Evolutionary conservation across 1,139 yeast genomes (phyloP).

Genomic region (Yamadazyma atlantica): DNA sequence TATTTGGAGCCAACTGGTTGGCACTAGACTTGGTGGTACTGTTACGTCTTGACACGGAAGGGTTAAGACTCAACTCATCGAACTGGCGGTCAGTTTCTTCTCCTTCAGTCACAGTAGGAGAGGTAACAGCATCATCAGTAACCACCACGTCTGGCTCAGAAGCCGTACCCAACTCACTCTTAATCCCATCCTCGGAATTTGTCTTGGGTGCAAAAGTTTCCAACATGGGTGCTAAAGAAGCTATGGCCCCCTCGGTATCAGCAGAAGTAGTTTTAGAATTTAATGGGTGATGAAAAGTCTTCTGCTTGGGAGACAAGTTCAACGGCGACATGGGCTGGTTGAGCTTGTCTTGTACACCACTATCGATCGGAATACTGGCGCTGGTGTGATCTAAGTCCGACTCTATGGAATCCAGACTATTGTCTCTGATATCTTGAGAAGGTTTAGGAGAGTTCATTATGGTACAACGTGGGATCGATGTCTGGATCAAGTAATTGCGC

Average conservation of each 20-base stretch:
- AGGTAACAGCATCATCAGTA: too few relatives aligned
- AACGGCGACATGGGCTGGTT: constrained; percentile 37
- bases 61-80: constrained; percentile 2
- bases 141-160: not conserved
- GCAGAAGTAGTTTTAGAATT: constrained; percentile 16
- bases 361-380: constrained; percentile 9
- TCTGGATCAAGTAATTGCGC: not conserved
- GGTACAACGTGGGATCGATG: too few relatives aligned
- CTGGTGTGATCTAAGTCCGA: not conserved
- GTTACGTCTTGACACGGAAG: too few relatives aligned
- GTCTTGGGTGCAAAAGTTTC: constrained; percentile 73
- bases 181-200: constrained; percentile 47
- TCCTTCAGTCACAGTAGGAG: constrained; percentile 1
- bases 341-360: constrained; percentile 14
- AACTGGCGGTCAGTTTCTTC: not conserved
- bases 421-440: not conserved
- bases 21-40: too few relatives aligned
- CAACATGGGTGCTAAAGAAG: constrained; percentile 74
- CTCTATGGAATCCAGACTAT: not conserved
- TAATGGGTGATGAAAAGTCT: constrained; percentile 1
- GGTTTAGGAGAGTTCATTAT: not conserved
- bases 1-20: not conserved
- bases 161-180: not conserved
- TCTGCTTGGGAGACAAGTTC: constrained; percentile 15
- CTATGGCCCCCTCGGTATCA: constrained; percentile 60